These are phyloP conservation scores for Atkinsonella texensis DNA, from an alignment of 2,329 filamentous ascomycete species.

Conservation along the genomic window DNA sequence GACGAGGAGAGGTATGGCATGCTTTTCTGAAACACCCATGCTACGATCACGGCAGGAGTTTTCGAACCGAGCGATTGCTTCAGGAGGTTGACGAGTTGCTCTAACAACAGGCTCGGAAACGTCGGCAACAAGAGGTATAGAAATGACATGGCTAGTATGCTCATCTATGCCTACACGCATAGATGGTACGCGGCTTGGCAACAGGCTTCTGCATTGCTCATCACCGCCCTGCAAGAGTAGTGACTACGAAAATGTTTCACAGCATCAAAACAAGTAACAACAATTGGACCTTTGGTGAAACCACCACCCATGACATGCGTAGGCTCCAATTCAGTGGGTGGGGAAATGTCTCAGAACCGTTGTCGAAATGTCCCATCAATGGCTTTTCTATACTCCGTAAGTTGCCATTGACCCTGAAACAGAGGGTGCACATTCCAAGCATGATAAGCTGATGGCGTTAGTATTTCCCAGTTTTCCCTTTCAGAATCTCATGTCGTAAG, in stretches of 20 bases:
- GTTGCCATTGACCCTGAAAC: no score
- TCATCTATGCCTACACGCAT: not conserved
- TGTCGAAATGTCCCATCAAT: not conserved
- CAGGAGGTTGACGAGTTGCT: not conserved
- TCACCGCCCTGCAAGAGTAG: not conserved
- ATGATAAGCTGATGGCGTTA: no score
- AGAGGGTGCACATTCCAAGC: no score
- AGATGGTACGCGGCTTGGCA: not conserved
- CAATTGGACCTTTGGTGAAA: not conserved
- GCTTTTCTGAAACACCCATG: not conserved
- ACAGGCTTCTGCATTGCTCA: not conserved
- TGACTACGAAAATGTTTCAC: not conserved
- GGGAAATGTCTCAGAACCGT: conserved; percentile 1
- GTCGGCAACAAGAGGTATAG: not conserved
- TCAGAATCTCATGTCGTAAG: no score
- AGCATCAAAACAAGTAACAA: not conserved
- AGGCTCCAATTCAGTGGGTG: not conserved
- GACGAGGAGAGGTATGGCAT: not conserved
- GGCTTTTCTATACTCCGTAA: not conserved
- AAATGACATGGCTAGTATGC: not conserved
- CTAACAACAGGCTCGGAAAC: not conserved
- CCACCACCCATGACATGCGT: not conserved
- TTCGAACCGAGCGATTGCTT: not conserved
- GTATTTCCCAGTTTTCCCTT: no score
- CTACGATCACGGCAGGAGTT: not conserved